These are phyloP conservation scores for Xylaria sp. DNA, from an alignment of 2,329 filamentous ascomycete genomes.

Conservation along the genomic window DNA sequence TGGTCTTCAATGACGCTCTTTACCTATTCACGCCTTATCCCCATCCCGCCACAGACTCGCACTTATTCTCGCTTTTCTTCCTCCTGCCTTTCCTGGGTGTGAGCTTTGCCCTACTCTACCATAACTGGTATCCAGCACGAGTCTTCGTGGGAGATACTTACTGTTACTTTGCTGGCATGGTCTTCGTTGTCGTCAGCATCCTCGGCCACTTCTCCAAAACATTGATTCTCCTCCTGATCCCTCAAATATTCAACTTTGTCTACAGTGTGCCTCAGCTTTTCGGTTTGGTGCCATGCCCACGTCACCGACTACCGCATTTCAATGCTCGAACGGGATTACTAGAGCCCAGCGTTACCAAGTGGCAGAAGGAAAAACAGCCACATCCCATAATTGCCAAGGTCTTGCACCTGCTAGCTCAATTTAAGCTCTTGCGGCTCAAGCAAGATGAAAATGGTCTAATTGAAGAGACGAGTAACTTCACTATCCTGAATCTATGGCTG, in stretches of 20 bases:
- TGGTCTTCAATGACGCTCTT: conserved; percentile 86
- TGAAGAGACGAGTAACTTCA: conserved; percentile 86
- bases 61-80: conserved; percentile 95
- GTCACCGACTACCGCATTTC: conserved; percentile 90
- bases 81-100: conserved; percentile 94
- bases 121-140: conserved; percentile 95
- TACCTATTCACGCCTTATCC: conserved; percentile 87
- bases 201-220: conserved; percentile 99
- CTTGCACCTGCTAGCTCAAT: conserved; percentile 73
- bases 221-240: conserved; percentile 86
- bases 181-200: conserved; percentile 96
- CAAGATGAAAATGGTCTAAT: conserved; percentile 76
- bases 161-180: conserved; percentile 99
- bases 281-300: conserved; percentile 87
- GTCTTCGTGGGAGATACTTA: conserved; percentile 99
- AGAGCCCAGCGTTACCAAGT: conserved; percentile 86
- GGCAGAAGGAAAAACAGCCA: conserved; percentile 74
- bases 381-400: conserved; percentile 67
- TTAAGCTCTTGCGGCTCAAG: conserved; percentile 75
- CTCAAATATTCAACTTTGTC: conserved; percentile 95
- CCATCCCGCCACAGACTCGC: conserved; percentile 93
- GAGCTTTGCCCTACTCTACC: conserved; percentile 82
- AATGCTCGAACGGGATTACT: conserved; percentile 85
- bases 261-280: conserved; percentile 95
- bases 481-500: conserved; percentile 93